Percentiles rank a stretch among this genome's conserved stretches.
These are phyloP conservation scores for Saccharomycopsis synnaedendra DNA, from an alignment of 805 yeast genomes.

Conservation along the genomic window DNA sequence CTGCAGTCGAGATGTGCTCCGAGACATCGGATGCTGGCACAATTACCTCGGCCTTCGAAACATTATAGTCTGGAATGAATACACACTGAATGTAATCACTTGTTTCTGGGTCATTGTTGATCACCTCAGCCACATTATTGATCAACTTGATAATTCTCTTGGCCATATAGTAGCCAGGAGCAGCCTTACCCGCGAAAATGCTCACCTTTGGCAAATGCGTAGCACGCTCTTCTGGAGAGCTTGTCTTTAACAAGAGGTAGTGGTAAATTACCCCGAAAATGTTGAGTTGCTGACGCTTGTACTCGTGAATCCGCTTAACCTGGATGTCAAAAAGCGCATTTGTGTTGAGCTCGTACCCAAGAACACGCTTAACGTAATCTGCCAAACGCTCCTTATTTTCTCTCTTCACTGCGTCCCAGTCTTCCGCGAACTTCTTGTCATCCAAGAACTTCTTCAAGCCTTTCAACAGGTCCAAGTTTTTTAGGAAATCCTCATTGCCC, in stretches of 20 bases:
- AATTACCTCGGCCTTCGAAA: slow-evolving; percentile 85
- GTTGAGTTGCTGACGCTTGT: slow-evolving; percentile 89
- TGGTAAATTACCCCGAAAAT: slow-evolving; percentile 83
- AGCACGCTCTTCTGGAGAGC: slow-evolving; percentile 50
- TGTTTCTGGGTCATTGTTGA: slow-evolving; percentile 67
- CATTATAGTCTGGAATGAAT: slow-evolving; percentile 86
- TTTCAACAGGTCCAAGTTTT: slow-evolving; percentile 57
- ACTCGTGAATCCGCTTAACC: slow-evolving; percentile 91
- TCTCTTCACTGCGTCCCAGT: slow-evolving; percentile 64
- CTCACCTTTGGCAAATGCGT: slow-evolving; percentile 65
- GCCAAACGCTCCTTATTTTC: slow-evolving; percentile 62
- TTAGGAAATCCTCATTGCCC: slow-evolving; percentile 58
- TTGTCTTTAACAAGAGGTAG: slow-evolving; percentile 62
- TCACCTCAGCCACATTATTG: slow-evolving; percentile 69
- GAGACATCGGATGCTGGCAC: slow-evolving; percentile 85
- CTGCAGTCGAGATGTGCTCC: slow-evolving; percentile 93
- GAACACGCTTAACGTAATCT: slow-evolving; percentile 47
- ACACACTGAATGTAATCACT: slow-evolving; percentile 74
- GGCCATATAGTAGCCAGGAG: slow-evolving; percentile 97
- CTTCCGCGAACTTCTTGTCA: slow-evolving; percentile 52
- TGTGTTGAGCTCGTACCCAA: slow-evolving; percentile 51
- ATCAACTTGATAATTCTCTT: slow-evolving; percentile 79
- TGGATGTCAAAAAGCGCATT: slow-evolving; percentile 77
- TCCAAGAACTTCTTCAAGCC: slow-evolving; percentile 53
- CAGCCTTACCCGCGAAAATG: slow-evolving; percentile 89